Evolutionary conservation across 257 asterid genomes (phyloP), one percentile per base, ranked within the genome.

Genomic region (Datura wrightii): DNA sequence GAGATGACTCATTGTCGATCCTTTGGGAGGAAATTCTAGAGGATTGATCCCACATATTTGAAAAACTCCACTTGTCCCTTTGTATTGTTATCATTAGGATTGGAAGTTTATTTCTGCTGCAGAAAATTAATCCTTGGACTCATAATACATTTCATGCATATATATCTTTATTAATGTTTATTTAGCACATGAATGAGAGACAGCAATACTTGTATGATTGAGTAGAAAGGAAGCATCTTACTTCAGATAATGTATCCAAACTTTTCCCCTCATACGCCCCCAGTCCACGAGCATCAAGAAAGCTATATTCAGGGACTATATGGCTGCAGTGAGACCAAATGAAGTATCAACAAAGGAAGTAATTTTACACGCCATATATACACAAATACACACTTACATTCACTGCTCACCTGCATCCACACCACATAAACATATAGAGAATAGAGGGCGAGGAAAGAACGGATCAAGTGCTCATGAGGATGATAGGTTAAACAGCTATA

Each of bases 241-340:
- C 98, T 91, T 95, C 90, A 5, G 98, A 92, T 69, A 94, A 58
- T 24, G 97, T 82, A 78, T 91, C 97, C 84, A 96, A 87, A 24
- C 79, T 87, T 84, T 92, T 91, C 79, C 99, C 99, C 84, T 96
- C 99, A 37, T 91, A 96, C 6, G 98, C 97, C n/a, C 99, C 99
- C 90, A 96, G 84, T 83, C 98, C 99, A 34, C 98, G 97, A 87
- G 99, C 99, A 91, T 95, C 99, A 94, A 96, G 87, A 92, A 95
- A 94, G 90, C 98, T 96, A 86, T 95, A 94, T 87, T 94, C 98
- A 0, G 99, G 98, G 53, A 95, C 99, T 79, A 95, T 92, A 70
- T 84, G 91, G 83, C 99, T 93, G 91, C 90, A 90, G 6, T 8
- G 7, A 44, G 14, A 52, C 31, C 76, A 37, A 37, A 39, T 67